Evolutionary conservation across 2,329 filamentous ascomycete species (phyloP), one percentile per base, ranked within the genome.

Genomic region (Sporothrix euskadiensis): DNA sequence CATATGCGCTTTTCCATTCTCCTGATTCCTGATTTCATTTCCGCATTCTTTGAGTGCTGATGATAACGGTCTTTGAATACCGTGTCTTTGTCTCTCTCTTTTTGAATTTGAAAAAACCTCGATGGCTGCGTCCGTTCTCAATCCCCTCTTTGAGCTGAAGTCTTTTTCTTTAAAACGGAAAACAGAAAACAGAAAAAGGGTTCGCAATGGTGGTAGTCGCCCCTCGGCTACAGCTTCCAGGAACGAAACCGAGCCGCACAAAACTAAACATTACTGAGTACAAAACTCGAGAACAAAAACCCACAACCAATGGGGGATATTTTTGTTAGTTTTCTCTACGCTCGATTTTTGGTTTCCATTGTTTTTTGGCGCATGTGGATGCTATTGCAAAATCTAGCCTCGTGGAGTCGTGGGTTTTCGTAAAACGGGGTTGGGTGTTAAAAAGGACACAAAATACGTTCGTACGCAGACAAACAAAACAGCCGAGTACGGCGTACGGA

Each of bases 231-330:
- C 12, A 63, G 10, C 35, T 63, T n/a, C 57, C 57, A 63, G 32
- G 30, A 63, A 63, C 32, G 35, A 63, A 63, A 63, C 32, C 32
- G 35, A 63, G 19, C 32, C 57, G 57, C 57, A 63, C 57, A 63
- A 61, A 35, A 4, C 26, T 26, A 26, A 26, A 26, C 26, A 26
- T 2, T 2, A 26, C 26, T 26, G 26, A 26, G 26, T 26, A 26
- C 26, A 61, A 35, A 39, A 26, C 1, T 2, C 7, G n/a, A 14
- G 19, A 56, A 56, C 30, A 14, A 56, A 59, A 19, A 59, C 30
- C 56, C 56, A 35, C 56, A 59, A 7, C 30, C 1, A 59, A 35
- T 19, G 35, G 56, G 56, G 14, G 56, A 59, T 32, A 59, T 59
- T 26, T 26, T 32, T 32, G 2, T 7, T 35, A 35, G 30, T 5